Conservation (phyloP, 306 rosid species). For the Casuarina cunninghamiana region DNA sequence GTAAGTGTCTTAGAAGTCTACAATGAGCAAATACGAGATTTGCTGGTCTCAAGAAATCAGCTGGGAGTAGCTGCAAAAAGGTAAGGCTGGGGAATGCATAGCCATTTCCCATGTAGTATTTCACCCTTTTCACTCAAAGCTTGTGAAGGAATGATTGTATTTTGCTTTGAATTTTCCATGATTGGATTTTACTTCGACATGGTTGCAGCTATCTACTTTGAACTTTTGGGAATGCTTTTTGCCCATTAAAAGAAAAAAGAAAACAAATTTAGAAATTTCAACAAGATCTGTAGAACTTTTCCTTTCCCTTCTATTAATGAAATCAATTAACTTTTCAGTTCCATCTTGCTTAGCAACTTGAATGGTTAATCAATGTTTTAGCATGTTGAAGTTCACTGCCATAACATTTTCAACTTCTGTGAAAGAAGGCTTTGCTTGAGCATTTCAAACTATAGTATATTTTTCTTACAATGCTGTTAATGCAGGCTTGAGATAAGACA, state of each 20-base stretch:
- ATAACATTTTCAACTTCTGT: constrained; percentile 1
- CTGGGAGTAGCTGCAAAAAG: constrained; percentile 65
- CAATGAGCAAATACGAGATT: constrained; percentile 94
- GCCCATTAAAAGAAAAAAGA: background rate
- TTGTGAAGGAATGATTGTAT: background rate
- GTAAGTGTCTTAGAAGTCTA: constrained; percentile 96
- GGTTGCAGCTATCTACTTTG: background rate
- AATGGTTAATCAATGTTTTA: background rate
- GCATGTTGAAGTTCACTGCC: background rate
- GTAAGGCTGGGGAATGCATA: constrained; percentile 31
- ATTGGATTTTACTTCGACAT: background rate
- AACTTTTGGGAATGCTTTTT: background rate
- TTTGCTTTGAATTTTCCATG: background rate
- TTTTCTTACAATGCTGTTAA: constrained; percentile 16
- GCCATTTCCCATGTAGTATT: constrained; percentile 17
- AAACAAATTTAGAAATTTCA: background rate
- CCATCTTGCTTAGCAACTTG: background rate
- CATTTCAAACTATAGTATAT: constrained; percentile 18
- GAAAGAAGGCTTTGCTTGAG: background rate
- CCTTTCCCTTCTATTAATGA: background rate
- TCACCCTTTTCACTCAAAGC: background rate
- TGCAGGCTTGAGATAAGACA: constrained; percentile 86
- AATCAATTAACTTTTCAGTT: background rate
- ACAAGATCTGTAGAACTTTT: background rate
- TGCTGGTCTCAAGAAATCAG: constrained; percentile 75